phyloP scores from a whole-genome alignment of 1,284 basidiomycete genomes.

The Schizopora paradoxa region DNA sequence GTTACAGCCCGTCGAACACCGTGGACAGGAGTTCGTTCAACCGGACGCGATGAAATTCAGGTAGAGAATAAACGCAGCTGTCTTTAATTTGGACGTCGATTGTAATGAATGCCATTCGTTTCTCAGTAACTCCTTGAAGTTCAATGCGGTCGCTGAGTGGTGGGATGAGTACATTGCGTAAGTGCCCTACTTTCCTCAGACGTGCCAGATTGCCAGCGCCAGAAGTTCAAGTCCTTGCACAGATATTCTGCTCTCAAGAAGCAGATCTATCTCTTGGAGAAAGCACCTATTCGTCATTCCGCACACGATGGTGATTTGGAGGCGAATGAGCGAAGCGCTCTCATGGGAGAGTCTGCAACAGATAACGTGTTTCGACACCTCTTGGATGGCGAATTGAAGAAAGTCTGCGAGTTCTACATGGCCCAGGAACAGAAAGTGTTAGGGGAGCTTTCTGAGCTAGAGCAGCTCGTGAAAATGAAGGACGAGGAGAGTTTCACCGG shows the following conservation, averaged over 20 bases:
- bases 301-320: conserved; percentile 61
- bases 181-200: conserved; percentile 26
- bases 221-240: conserved; percentile 2
- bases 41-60: conserved; percentile 17
- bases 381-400: conserved; percentile 80
- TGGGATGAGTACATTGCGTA: conserved; percentile 89
- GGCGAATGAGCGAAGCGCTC: conserved; percentile 51
- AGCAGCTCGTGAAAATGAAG: conserved; percentile 59
- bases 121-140: conserved; percentile 69
- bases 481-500: conserved; percentile 60
- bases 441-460: conserved; percentile 57
- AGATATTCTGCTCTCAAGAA: conserved; percentile 88
- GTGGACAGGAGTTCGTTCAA: too few species aligned
- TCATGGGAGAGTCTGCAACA: conserved; percentile 41
- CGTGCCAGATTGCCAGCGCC: conserved; percentile 3
- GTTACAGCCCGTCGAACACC: conserved; percentile 5
- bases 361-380: conserved; percentile 67
- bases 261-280: conserved; percentile 79
- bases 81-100: background rate
- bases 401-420: conserved; percentile 81
- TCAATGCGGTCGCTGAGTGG: conserved; percentile 94
- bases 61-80: background rate
- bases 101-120: background rate
- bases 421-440: conserved; percentile 70
- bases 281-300: too few species aligned